phyloP scores from a whole-genome alignment of 805 yeast genomes.

The Kodamaea kaohsiungensis region DNA sequence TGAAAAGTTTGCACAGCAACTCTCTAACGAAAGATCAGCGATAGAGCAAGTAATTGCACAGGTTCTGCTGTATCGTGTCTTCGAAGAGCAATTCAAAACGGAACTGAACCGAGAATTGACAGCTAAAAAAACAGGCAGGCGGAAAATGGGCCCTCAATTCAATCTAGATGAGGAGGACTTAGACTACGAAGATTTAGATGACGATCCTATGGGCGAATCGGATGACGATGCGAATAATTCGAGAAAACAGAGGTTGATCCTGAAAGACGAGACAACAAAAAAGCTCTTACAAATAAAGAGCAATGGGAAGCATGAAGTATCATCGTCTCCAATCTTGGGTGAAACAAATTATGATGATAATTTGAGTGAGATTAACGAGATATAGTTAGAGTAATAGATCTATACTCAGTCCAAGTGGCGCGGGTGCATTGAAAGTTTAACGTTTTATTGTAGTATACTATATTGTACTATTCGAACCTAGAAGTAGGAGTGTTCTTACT shows the following conservation, averaged over 20 bases:
- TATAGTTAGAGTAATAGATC: conserved; percentile 6
- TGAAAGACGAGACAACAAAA: conserved; percentile 23
- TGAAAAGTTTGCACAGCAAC: conserved; percentile 16
- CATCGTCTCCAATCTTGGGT: conserved; percentile 20
- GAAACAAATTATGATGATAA: conserved; percentile 7
- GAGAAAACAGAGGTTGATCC: conserved; percentile 27
- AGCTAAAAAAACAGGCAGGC: neutral
- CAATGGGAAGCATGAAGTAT: conserved; percentile 22
- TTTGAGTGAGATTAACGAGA: conserved; percentile 10
- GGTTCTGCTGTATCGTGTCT: conserved; percentile 11
- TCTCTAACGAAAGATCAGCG: conserved; percentile 13
- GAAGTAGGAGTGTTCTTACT: no score
- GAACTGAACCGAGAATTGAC: conserved; percentile 4
- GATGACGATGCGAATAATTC: conserved; percentile 20
- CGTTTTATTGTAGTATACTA: neutral
- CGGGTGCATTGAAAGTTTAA: neutral
- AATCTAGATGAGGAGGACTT: conserved; percentile 15
- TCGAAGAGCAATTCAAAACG: conserved; percentile 8
- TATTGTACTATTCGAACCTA: no score
- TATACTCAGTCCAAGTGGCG: neutral
- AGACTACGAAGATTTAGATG: conserved; percentile 12
- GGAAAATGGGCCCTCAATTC: conserved; percentile 13
- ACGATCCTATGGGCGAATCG: conserved; percentile 1
- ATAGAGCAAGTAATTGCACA: conserved; percentile 19
- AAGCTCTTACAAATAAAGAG: conserved; percentile 26